Evolutionary conservation across 2,329 filamentous ascomycete genomes (phyloP).

Genomic region (Epichloe amarillans): DNA sequence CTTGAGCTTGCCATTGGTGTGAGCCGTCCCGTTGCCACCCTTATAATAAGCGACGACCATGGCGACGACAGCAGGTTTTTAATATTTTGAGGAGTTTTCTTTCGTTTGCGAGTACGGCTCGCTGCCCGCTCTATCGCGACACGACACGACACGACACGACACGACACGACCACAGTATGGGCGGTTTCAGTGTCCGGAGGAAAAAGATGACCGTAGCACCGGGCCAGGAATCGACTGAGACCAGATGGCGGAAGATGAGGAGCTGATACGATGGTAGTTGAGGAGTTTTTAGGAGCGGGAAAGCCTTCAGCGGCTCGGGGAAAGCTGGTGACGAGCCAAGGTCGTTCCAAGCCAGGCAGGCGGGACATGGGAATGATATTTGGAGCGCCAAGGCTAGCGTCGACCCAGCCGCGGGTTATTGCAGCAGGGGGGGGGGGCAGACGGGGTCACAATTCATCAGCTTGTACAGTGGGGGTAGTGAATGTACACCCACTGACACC

Average conservation of each 20-base stretch:
- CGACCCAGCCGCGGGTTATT: background rate
- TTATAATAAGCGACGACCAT: slow-evolving; percentile 23
- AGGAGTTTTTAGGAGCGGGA: background rate
- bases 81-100: background rate
- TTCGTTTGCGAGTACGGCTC: background rate
- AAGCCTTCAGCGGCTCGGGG: background rate
- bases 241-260: background rate
- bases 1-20: slow-evolving; percentile 20
- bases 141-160: background rate
- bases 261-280: background rate
- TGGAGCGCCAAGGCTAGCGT: background rate
- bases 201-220: background rate
- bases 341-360: background rate
- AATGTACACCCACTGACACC: too few relatives aligned
- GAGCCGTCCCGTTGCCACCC: slow-evolving; percentile 27
- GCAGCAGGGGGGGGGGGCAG: background rate
- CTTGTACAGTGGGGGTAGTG: background rate
- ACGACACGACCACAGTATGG: too few relatives aligned
- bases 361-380: background rate
- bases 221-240: background rate
- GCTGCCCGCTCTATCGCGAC: background rate
- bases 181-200: background rate
- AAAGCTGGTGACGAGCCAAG: background rate
- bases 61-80: background rate
- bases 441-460: background rate